Evolutionary conservation across 768 basidiomycete species (phyloP), one percentile per base, ranked within the genome.

Genomic region (Chlorophyllum brunneum): DNA sequence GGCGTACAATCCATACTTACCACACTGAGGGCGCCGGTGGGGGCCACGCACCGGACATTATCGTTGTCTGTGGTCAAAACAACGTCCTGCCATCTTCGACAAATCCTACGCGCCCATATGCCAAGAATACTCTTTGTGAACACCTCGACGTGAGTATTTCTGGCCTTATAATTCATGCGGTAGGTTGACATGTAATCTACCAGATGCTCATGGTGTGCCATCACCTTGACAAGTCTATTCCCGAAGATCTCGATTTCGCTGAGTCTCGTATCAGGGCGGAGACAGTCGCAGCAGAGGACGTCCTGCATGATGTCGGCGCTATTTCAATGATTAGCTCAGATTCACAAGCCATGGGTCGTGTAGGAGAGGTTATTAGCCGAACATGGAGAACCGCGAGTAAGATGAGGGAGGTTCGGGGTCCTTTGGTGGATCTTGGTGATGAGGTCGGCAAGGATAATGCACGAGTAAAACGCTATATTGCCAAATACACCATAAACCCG

Each of bases 131-230:
- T 0, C 74, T 98, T 5, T 94, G 97, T 56, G 97, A 98, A 65
- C 97, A 99, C 70, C 82, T 97, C 13, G 97, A 98, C 63, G 95
- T 95, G 61, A 64, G 87, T 63, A 4, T 5, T 29, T 10, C 11
- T 24, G 6, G 4, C 36, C 31, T 15, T 18, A 37, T 7, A 39
- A 13, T 13, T 33, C 40, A 2, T 29, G 27, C 1, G 18, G 37
- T 44, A 22, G 2, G 18, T 34, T 11, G 41, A 18, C 18, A 36
- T 24, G 11, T n/a, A 47, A 58, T 34, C 51, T 30, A 37, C 44
- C 11, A 97, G 95, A 99, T 98, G 97, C 76, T 98, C 20, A 98
- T 98, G 93, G 94, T 98, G n/a, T 97, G 94, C 67, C 95, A 99
- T 66, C 95, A 99, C 67, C 81, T 99, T 51, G 92, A 97, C 70